Conservation (phyloP, 1,284 basidiomycete genomes). For the Ganoderma multipileum region DNA sequence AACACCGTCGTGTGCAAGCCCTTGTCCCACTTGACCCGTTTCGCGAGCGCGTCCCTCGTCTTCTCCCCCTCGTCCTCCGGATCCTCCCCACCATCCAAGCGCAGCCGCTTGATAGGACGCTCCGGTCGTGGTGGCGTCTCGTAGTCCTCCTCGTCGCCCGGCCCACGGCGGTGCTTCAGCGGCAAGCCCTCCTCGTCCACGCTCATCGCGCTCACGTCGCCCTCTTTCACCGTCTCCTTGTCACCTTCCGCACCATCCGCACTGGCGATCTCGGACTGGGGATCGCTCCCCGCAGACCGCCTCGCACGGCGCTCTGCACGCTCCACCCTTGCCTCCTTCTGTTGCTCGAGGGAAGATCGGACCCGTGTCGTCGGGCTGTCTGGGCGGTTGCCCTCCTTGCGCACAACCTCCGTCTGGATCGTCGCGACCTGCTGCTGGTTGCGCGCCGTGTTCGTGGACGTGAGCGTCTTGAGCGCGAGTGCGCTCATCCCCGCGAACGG, state of each 20-base stretch:
- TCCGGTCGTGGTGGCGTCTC: conserved; percentile 62
- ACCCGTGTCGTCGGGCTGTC: conserved; percentile 82
- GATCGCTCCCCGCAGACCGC: conserved; percentile 49
- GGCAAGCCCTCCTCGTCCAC: conserved; percentile 40
- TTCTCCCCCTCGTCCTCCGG: conserved; percentile 47
- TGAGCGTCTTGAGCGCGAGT: conserved; percentile 70
- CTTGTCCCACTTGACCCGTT: conserved; percentile 82
- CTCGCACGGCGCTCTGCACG: conserved; percentile 71
- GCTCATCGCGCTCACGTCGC: conserved; percentile 36
- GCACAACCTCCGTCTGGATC: conserved; percentile 71
- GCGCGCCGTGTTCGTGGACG: conserved; percentile 69
- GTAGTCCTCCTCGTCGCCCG: conserved; percentile 87
- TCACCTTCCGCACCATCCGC: conserved; percentile 5
- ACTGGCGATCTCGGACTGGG: not conserved
- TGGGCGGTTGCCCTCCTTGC: conserved; percentile 74
- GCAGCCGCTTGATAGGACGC: conserved; percentile 41
- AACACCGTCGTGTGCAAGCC: conserved; percentile 68
- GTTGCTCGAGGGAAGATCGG: conserved; percentile 72
- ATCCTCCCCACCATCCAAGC: conserved; percentile 44
- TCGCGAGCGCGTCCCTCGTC: conserved; percentile 76
- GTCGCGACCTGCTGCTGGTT: conserved; percentile 71
- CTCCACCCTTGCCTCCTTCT: conserved; percentile 73
- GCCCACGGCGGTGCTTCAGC: conserved; percentile 59
- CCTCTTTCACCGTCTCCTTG: conserved; percentile 25
- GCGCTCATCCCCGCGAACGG: conserved; percentile 69